Percentiles rank a stretch among this genome's conserved stretches.
Conservation (phyloP, 495 filamentous ascomycete species). For the Sabuloglossum arenarium region DNA sequence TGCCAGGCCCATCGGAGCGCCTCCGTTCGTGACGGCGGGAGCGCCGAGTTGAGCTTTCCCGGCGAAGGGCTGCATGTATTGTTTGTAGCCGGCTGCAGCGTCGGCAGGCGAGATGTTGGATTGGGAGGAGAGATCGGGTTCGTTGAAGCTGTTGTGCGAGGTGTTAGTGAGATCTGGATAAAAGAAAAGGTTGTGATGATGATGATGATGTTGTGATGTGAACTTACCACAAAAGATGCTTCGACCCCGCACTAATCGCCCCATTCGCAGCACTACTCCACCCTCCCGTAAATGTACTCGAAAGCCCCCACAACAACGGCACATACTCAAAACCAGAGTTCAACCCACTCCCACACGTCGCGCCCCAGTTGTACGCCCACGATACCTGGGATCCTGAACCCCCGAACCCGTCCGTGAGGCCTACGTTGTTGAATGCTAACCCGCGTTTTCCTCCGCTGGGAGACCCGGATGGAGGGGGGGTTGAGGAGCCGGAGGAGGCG, state of each 20-base stretch:
- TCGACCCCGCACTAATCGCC: constrained; percentile 34
- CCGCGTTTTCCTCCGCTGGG: constrained; percentile 33
- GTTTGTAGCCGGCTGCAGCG: constrained; percentile 38
- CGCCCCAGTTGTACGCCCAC: constrained; percentile 79
- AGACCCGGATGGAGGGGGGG: not conserved
- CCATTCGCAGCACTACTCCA: constrained; percentile 31
- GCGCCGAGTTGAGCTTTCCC: constrained; percentile 45
- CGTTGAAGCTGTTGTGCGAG: constrained; percentile 42
- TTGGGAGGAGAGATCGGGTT: constrained; percentile 50
- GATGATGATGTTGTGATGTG: not conserved
- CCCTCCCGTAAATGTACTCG: constrained; percentile 15
- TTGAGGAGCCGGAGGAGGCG: not conserved
- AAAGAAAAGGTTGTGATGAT: too few relatives aligned
- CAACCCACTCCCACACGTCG: constrained; percentile 18
- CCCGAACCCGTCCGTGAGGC: constrained; percentile 29
- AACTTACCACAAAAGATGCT: constrained; percentile 33
- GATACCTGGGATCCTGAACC: constrained; percentile 20
- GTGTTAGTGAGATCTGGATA: not conserved
- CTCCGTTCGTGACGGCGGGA: constrained; percentile 53
- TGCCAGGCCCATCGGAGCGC: constrained; percentile 28
- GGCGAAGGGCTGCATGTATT: constrained; percentile 48
- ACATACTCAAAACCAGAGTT: constrained; percentile 29
- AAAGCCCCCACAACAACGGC: constrained; percentile 50
- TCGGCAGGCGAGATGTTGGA: constrained; percentile 31
- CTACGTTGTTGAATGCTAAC: constrained; percentile 54